A percentile compares a stretch with the other conserved stretches of the same genome.
phyloP scores from a whole-genome alignment of 1,284 basidiomycete genomes.

The Chondrostereum purpureum region DNA sequence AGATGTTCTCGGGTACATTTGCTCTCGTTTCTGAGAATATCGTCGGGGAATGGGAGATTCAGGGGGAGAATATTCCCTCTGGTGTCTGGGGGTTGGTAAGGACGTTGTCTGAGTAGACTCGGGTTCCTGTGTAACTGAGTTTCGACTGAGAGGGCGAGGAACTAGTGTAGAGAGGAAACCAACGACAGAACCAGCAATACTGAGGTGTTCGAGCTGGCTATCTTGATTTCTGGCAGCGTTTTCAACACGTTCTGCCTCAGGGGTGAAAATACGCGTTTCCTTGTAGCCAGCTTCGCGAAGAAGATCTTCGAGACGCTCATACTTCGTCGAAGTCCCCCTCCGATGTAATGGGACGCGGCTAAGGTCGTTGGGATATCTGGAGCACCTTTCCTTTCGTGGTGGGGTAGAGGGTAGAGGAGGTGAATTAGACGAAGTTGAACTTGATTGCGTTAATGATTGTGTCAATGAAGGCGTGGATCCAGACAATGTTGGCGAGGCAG shows the following conservation, averaged over 20 bases:
- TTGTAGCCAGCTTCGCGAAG: conserved; percentile 83
- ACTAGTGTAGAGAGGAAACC: conserved; percentile 56
- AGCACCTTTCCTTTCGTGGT: conserved; percentile 24
- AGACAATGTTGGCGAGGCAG: conserved; percentile 20
- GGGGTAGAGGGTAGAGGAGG: conserved; percentile 35
- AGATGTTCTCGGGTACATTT: neutral
- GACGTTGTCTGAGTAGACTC: conserved; percentile 9
- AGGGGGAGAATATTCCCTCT: conserved; percentile 9
- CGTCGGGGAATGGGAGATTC: conserved; percentile 8
- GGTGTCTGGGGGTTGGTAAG: conserved; percentile 5
- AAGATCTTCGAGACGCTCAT: conserved; percentile 77
- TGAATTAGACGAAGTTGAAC: conserved; percentile 33
- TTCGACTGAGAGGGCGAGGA: conserved; percentile 20
- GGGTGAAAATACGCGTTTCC: conserved; percentile 82
- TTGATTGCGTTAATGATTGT: conserved; percentile 28
- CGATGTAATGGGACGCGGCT: conserved; percentile 65
- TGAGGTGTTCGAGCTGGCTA: neutral
- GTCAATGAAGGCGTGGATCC: conserved; percentile 19
- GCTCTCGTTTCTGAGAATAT: neutral
- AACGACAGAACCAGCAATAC: conserved; percentile 34
- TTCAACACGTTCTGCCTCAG: conserved; percentile 58
- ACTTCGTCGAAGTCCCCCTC: conserved; percentile 69
- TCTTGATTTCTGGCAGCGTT: neutral
- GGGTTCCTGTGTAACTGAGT: too few species aligned
- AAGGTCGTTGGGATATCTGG: conserved; percentile 51